Evolutionary conservation across 1,284 basidiomycete genomes (phyloP), one percentile per base, ranked within the genome.

Genomic region (Cryptococcus wingfieldii): DNA sequence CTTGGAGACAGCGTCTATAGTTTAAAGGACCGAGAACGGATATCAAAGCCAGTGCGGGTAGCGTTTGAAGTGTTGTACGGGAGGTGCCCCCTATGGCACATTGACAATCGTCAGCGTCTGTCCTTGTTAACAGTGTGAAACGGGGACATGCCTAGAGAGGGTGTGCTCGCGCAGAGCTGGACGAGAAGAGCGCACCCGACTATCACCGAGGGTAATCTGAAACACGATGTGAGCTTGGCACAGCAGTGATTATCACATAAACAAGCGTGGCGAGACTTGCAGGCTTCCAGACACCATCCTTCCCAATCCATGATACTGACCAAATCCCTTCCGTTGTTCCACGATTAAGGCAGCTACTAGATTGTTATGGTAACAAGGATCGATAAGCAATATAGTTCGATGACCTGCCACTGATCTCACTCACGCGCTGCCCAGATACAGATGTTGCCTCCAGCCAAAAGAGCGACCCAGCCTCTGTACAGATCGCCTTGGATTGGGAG

Each of bases 391-490:
- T 23, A 2, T 3, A 23, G 23, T 23, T 3, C 3, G 23, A 23
- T 23, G 23, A 23, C 23, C 23, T 23, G 23, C 23, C 23, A 23
- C 23, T 23, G 23, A 23, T 23, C 23, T 23, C 23, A 44, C 51
- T 53, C 18, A 53, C 52, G 14, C 10, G 28, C 37, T 6, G 39
- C 4, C 49, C 54, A 55, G 1, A 51, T 27, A 6, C 27, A 14
- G 7, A 44, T 9, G 31, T 47, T 28, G 7, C 14, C 25, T 31
- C 45, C 45, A 12, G 47, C 34, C 38, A 31, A 38, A 13, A 51
- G n/a, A n/a, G 37, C 50, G 12, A 25, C 16, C 54, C 54, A 56
- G 19, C 38, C 7, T 28, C 41, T 51, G 13, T 51, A 43, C 14
- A 51, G 19, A 9, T 47, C 34, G 7, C 50, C 50, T 43, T 47